A percentile compares a stretch with the other conserved stretches of the same genome.
phyloP scores from a whole-genome alignment of 2,329 filamentous ascomycete species.

The Ploettnerulaceae sp. region DNA sequence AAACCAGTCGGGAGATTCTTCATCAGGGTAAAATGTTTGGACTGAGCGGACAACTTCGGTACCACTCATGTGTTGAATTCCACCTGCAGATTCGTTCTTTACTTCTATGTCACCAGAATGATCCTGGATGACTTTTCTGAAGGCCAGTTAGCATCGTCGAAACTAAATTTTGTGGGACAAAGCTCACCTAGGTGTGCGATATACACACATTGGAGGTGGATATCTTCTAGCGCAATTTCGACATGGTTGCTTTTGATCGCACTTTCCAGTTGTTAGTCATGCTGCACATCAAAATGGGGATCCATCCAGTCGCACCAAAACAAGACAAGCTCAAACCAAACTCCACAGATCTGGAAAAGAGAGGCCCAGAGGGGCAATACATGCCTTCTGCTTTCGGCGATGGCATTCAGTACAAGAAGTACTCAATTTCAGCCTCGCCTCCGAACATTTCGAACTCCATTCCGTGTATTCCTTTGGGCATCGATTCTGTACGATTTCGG shows the following conservation, averaged over 20 bases:
- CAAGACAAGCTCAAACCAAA: neutral
- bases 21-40: too few relatives aligned
- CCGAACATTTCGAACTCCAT: constrained; percentile 13
- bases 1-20: neutral
- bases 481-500: constrained; percentile 11
- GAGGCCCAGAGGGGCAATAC: too few relatives aligned
- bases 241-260: constrained; percentile 50
- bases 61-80: too few relatives aligned
- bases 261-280: constrained; percentile 35
- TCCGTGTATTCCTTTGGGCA: constrained; percentile 5
- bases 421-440: constrained; percentile 17
- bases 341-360: neutral
- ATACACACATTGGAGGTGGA: constrained; percentile 48
- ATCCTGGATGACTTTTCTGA: too few relatives aligned
- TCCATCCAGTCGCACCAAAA: neutral
- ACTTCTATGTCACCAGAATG: too few relatives aligned
- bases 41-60: too few relatives aligned
- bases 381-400: constrained; percentile 48
- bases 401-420: constrained; percentile 49
- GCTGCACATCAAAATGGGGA: neutral
- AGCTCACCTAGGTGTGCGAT: constrained; percentile 34
- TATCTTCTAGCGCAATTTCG: constrained; percentile 49
- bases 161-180: constrained; percentile 11
- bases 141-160: constrained; percentile 3
- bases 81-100: too few relatives aligned